Base-by-base conservation (phyloP, 139 green algal genomes). In the Closterium sp. region DNA sequence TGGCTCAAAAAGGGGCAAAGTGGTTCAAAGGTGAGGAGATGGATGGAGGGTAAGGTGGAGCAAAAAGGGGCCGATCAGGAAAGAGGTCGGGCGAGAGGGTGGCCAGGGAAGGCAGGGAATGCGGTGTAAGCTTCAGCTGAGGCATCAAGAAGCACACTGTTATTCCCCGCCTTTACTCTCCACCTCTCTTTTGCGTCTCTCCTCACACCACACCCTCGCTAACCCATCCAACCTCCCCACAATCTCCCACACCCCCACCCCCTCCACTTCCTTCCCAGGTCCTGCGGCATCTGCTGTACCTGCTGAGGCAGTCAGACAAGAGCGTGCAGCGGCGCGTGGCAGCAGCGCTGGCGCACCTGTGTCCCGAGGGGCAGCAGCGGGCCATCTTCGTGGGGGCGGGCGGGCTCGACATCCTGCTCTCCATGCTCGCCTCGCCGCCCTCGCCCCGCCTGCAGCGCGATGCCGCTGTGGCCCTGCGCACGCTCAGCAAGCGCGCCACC, bases 321-420 rank as follows among this genome's bases (percentile, higher is more conserved):
- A 9, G 42, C 11, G 89, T 96, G 34, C 95, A 96, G 87, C 95
- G 97, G 92, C 95, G 96, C 22, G 96, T 97, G 2, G 98, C 97
- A 32, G 96, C 97, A 30, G 96, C 97, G 19, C 96, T 99, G 34
- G 97, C 97, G 13, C 95, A 97, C 91, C 97, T 99, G 38, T 96
- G 96, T 86, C 93, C 93, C 2, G 92, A 96, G 21, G 91, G 95
- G 17, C 93, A 98, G 70, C 91, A 98, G 89, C 95, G 95, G 31
- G 86, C 73, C 86, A 97, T 98, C 13, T 98, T 99, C 92, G 90
- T 98, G 0, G 38, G 38, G 38, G 38, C 38, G 38, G 38, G 38
- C 38, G 38, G 38, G 38, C 93, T 98, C 89, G 96, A 98, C 27
- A 94, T 99, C 31, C 95, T 99, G 91, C 92, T 99, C 86, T 95